Conservation (phyloP, 2,329 filamentous ascomycete species). For the Penicillium sp. region DNA sequence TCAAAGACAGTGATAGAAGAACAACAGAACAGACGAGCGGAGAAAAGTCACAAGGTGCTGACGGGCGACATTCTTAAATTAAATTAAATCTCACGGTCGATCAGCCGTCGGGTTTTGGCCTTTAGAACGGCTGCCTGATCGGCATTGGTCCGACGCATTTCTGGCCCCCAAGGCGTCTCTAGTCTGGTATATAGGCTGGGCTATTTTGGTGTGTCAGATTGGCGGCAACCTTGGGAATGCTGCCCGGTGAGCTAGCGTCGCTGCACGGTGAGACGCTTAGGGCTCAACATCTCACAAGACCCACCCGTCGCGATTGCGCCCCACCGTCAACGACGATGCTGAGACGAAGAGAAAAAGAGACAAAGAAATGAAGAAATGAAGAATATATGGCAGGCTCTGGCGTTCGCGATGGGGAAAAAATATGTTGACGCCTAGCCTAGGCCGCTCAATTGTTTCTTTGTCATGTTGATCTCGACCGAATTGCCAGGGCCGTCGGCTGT, state of each 20-base stretch:
- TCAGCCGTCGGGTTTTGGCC: background rate
- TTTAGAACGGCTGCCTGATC: background rate
- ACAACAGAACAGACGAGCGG: background rate
- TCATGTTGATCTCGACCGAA: conserved; percentile 5
- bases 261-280: background rate
- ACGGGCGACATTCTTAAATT: conserved; percentile 3
- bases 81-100: background rate
- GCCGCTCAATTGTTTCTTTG: background rate
- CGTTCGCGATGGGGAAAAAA: background rate
- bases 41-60: background rate
- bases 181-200: background rate
- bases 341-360: background rate
- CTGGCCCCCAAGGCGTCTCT: background rate
- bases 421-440: background rate
- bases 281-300: background rate
- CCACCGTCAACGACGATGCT: background rate
- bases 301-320: background rate
- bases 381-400: background rate
- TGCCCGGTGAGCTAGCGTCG: conserved; percentile 5
- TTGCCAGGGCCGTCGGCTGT: background rate
- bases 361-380: background rate
- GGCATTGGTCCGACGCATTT: background rate
- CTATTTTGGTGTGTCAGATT: background rate
- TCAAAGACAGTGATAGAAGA: background rate
- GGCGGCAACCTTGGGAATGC: background rate